A percentile compares a stretch with the other conserved stretches of the same genome.
phyloP scores from a whole-genome alignment of 306 rosid species.

The Abrus precatorius region DNA sequence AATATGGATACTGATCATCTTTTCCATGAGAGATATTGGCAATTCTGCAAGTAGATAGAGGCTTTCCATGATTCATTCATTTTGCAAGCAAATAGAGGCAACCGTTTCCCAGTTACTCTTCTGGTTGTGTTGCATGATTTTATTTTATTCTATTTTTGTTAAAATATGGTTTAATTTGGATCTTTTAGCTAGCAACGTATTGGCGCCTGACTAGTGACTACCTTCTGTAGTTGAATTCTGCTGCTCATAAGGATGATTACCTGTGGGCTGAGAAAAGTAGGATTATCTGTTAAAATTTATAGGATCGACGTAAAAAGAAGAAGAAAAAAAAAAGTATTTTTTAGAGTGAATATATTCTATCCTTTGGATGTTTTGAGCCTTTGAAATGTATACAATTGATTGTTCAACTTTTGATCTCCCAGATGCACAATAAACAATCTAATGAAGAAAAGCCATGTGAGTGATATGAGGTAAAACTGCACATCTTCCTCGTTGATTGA shows the following conservation, averaged over 20 bases:
- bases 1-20: slow-evolving; percentile 16
- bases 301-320: neutral
- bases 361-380: slow-evolving; percentile 36
- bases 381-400: slow-evolving; percentile 33
- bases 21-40: neutral
- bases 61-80: neutral
- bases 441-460: slow-evolving; percentile 25
- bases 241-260: neutral
- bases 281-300: neutral
- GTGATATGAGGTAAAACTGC: slow-evolving; percentile 35
- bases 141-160: slow-evolving; percentile 1
- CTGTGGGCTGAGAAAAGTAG: neutral
- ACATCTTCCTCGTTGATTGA: slow-evolving; percentile 21
- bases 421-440: slow-evolving; percentile 34
- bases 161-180: neutral
- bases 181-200: slow-evolving; percentile 17
- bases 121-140: neutral
- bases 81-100: neutral
- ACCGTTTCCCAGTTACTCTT: neutral
- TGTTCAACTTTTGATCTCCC: slow-evolving; percentile 36
- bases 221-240: slow-evolving; percentile 7
- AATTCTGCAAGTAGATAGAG: slow-evolving; percentile 16
- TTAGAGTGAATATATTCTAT: neutral
- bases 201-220: neutral
- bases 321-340: neutral